Evolutionary conservation across 1,284 basidiomycete genomes (phyloP).

Genomic region (Peniophora sp.): DNA sequence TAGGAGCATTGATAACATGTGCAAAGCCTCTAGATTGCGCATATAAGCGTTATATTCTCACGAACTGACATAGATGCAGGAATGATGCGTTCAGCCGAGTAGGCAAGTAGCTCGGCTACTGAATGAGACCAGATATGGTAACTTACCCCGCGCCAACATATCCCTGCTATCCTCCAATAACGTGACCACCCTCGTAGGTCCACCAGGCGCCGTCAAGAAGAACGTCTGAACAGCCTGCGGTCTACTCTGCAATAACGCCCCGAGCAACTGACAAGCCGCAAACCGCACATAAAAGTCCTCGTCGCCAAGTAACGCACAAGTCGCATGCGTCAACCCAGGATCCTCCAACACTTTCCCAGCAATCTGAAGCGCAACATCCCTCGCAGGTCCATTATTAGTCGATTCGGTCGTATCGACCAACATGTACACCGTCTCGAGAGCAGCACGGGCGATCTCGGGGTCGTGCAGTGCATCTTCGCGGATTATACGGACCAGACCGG

Average conservation of each 20-base stretch:
- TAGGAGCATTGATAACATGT: slow-evolving; percentile 74
- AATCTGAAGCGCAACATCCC: slow-evolving; percentile 66
- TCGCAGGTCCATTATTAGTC: slow-evolving; percentile 21
- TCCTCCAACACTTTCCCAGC: slow-evolving; percentile 65
- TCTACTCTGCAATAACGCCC: slow-evolving; percentile 73
- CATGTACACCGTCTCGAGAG: slow-evolving; percentile 77
- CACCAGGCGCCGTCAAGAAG: slow-evolving; percentile 79
- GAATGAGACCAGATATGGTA: slow-evolving; percentile 15
- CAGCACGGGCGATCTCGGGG: slow-evolving; percentile 84
- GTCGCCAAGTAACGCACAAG: slow-evolving; percentile 74
- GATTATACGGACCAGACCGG: slow-evolving; percentile 73
- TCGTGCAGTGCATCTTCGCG: slow-evolving; percentile 85
- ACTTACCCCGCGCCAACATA: slow-evolving; percentile 75
- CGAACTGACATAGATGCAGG: neutral
- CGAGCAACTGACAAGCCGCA: slow-evolving; percentile 79
- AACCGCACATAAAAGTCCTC: slow-evolving; percentile 84
- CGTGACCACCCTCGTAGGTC: slow-evolving; percentile 64
- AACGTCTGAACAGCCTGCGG: slow-evolving; percentile 80
- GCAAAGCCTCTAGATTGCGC: neutral
- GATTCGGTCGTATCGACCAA: slow-evolving; percentile 64
- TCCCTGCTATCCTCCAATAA: slow-evolving; percentile 77
- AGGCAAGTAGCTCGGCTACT: too few species aligned
- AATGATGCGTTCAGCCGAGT: too few species aligned
- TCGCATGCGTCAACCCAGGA: slow-evolving; percentile 67
- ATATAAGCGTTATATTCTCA: too few species aligned